Base-by-base conservation (phyloP, 805 yeast genomes). In the Wickerhamiella domercqiae region DNA sequence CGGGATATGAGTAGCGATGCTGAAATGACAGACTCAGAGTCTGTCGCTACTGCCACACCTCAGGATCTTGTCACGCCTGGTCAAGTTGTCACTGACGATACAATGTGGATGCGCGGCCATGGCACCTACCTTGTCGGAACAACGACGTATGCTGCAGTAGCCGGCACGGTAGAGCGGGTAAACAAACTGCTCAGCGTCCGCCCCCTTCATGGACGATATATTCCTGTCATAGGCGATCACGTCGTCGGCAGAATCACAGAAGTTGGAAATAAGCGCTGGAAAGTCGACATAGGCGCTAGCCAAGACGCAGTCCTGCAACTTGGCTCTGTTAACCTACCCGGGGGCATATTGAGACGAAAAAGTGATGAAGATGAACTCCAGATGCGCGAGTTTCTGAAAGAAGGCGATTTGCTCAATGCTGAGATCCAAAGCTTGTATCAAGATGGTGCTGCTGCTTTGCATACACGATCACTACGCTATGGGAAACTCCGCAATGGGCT, bases 51-150 rank as follows among this genome's bases (percentile, higher is more conserved):
- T n/a, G n/a, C n/a, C n/a, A n/a, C n/a, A n/a, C n/a, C n/a, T n/a
- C n/a, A n/a, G n/a, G n/a, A n/a, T n/a, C 48, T 90, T 7, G 94
- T 87, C 15, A 83, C 96, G 1, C 98, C 98, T 0, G 98, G 98
- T 7, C 96, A 90, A 55, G 61, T 86, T 36, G 80, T 90, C n/a
- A 90, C 97, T 0, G 90, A 81, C 48, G 97, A 90, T 52, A 81
- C 94, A 5, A 69, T 77, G 2, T 90, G 97, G 96, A 90, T 90
- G 98, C 72, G 93, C 53, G 98, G 98, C 21, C 98, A 87, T 53
- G 98, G 98, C 4, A 90, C 97, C 0, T 90, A 83, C 55, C 34
- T 41, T 13, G 45, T 39, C n/a, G 60, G 78, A 29, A 78, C 77
- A 46, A 64, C 68, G 48, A 83, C 95, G 0, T 83, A 71, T 55